These are phyloP conservation scores for Hydnum rufescens DNA, from an alignment of 768 basidiomycete genomes.

Conservation along the genomic window DNA sequence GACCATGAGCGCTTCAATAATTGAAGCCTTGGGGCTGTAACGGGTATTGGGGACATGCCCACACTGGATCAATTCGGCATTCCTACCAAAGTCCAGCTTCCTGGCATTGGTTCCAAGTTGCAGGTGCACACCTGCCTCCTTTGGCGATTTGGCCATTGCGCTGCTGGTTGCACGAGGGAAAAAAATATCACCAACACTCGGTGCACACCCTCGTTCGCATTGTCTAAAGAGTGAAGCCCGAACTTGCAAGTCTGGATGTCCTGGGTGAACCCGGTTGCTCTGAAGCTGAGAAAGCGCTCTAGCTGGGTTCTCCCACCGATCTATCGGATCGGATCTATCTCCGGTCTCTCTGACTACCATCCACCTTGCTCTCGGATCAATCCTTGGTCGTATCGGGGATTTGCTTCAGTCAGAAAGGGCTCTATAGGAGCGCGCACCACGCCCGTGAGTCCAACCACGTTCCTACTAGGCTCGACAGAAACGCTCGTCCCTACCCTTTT, in stretches of 20 bases:
- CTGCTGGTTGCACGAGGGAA: too few relatives aligned
- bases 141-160: too few relatives aligned
- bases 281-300: slow-evolving; percentile 4
- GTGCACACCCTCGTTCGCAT: slow-evolving; percentile 6
- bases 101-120: slow-evolving; percentile 34
- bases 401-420: slow-evolving; percentile 2
- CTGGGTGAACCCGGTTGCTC: too few relatives aligned
- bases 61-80: slow-evolving; percentile 32
- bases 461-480: too few relatives aligned
- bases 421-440: slow-evolving; percentile 7
- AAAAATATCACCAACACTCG: too few relatives aligned
- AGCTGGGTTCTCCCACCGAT: slow-evolving; percentile 6
- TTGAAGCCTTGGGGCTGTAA: too few relatives aligned
- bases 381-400: not conserved
- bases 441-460: not conserved
- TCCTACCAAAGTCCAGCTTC: slow-evolving; percentile 35
- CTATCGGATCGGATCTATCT: too few relatives aligned
- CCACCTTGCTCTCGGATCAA: too few relatives aligned
- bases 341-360: too few relatives aligned
- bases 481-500: too few relatives aligned
- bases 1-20: too few relatives aligned
- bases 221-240: slow-evolving; percentile 3
- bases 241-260: slow-evolving; percentile 5
- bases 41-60: slow-evolving; percentile 41
- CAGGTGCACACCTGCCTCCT: slow-evolving; percentile 15